phyloP scores from a whole-genome alignment of 371 early-diverging fungal genomes.

The Chytridium lagenaria region DNA sequence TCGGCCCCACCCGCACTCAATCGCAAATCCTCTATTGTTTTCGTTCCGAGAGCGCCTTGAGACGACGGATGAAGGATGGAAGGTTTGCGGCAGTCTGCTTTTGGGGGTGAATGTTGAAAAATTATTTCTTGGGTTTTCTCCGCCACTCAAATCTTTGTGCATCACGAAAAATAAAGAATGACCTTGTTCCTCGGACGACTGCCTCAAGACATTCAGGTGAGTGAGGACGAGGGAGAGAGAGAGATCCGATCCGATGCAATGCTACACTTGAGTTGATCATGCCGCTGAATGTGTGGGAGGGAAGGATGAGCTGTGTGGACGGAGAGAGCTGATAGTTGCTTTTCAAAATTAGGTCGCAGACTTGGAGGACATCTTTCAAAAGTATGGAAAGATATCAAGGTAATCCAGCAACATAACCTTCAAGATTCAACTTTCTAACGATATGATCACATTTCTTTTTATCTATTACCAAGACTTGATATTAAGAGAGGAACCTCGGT shows the following conservation, averaged over 20 bases:
- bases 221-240: not conserved
- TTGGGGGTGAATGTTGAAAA: not conserved
- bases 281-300: constrained; percentile 10
- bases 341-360: constrained; percentile 13
- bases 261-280: not conserved
- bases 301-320: not conserved
- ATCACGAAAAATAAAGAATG: not conserved
- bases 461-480: constrained; percentile 32
- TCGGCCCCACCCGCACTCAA: too few species aligned
- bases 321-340: not conserved
- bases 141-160: not conserved
- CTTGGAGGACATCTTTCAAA: constrained; percentile 42
- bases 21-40: too few species aligned
- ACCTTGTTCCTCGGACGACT: constrained; percentile 15
- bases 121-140: not conserved
- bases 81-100: not conserved
- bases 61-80: not conserved
- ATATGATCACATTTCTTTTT: not conserved
- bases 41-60: not conserved
- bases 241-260: not conserved
- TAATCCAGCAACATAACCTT: not conserved
- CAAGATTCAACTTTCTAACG: not conserved
- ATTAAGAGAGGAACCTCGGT: constrained; percentile 43
- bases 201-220: constrained; percentile 11
- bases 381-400: constrained; percentile 34